Base-by-base conservation (phyloP, 2,329 filamentous ascomycete species). In the Cercospora berteroae region DNA sequence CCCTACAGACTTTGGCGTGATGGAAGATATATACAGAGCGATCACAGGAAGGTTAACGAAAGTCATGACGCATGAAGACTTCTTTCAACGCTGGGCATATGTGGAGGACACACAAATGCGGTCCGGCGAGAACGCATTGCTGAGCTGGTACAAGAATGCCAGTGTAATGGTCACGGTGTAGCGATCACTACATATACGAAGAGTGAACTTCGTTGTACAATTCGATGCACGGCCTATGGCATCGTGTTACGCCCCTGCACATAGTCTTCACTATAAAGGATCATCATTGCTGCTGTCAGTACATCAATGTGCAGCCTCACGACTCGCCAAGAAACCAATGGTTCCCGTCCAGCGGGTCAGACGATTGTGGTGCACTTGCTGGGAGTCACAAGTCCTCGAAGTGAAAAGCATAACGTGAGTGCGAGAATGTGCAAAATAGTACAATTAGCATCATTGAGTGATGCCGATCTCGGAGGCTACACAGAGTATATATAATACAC, bases 91-190 rank as follows among this genome's bases (percentile, higher is more conserved):
- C 64, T 97, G 96, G 93, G 93, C 94, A 6, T 93, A 92, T 77
- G 84, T 97, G 59, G 93, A 95, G 77, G 92, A 96, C 75, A 98
- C 94, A 20, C 86, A 91, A 83, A 96, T 94, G 52, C 85, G 86
- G 74, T 96, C 90, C 77, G 95, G 95, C 18, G 95, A 99, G 83
- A 98, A 98, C 78, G 94, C 94, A 55, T 81, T 99, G 76, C 78
- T 98, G 79, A 90, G 84, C 74, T 97, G 95, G 90, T 99, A 98
- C 81, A 91, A 92, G 81, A 99, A 99, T 80, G 94, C 94, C 63
- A 95, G 91, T 79, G 91, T 97, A 74, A 87, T 98, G 86, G 89
- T 93, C 60, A 97, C 94, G 63, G 87, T 95, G 73, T 96, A 84
- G 59, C 20, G 16, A n/a, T 42, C 16, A 52, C 42, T 27, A 4